Evolutionary conservation across 352 stramenopile species (phyloP).

Genomic region (Globisporangium cystogenes): DNA sequence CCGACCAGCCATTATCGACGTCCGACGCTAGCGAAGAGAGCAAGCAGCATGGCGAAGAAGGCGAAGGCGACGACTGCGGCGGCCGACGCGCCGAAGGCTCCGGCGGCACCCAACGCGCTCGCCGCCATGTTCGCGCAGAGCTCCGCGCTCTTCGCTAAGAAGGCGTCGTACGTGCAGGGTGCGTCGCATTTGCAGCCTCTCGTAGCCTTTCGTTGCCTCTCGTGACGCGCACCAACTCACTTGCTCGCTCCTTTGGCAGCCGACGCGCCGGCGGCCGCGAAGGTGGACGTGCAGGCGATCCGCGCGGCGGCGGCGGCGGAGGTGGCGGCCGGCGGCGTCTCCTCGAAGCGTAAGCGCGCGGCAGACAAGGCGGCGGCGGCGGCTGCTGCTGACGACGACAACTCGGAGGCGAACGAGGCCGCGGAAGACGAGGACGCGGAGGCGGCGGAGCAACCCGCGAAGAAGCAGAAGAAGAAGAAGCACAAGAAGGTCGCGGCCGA

Average conservation of each 20-base stretch:
- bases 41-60: conserved; percentile 10
- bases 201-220: neutral
- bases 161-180: conserved; percentile 35
- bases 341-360: conserved; percentile 12
- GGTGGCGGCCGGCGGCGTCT: neutral
- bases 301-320: conserved; percentile 9
- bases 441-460: conserved; percentile 8
- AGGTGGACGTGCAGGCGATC: conserved; percentile 4
- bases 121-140: conserved; percentile 57
- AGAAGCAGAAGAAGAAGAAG: conserved; percentile 39
- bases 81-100: neutral
- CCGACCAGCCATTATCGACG: conserved; percentile 39
- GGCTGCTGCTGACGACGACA: neutral
- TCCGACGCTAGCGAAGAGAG: conserved; percentile 35
- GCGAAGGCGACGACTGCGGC: conserved; percentile 2
- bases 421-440: conserved; percentile 17
- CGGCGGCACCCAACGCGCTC: conserved; percentile 22
- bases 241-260: neutral
- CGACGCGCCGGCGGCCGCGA: neutral
- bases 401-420: conserved; percentile 2
- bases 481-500: conserved; percentile 19
- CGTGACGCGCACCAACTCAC: neutral
- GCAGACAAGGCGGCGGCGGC: conserved; percentile 3
- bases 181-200: neutral
- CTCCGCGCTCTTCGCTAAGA: conserved; percentile 59